phyloP scores from a whole-genome alignment of 805 yeast genomes.

The Pachysolen tannophilus region DNA sequence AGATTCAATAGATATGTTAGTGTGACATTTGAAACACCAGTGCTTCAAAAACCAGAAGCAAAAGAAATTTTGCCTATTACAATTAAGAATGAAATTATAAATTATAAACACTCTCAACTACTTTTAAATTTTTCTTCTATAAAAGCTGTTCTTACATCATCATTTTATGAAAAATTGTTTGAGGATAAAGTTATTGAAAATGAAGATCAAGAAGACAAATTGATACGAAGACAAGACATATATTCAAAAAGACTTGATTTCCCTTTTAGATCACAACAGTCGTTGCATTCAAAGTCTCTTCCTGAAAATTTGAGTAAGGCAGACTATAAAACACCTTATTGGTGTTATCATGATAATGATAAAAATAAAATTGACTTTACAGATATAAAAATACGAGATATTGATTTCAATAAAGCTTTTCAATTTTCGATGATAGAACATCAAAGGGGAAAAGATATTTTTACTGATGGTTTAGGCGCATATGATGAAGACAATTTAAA shows the following conservation, averaged over 20 bases:
- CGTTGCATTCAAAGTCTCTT: background rate
- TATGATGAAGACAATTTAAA: background rate
- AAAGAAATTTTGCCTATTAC: background rate
- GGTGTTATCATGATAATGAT: background rate
- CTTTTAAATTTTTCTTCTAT: slow-evolving; percentile 1
- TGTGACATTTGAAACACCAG: slow-evolving; percentile 3
- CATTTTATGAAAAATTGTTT: background rate
- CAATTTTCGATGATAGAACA: background rate
- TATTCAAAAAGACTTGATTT: background rate
- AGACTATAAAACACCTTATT: slow-evolving; percentile 1
- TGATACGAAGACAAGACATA: no score
- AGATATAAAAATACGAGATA: background rate
- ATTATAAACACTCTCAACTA: background rate
- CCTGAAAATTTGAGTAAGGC: slow-evolving; percentile 4
- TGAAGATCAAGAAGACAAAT: background rate
- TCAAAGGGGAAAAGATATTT: slow-evolving; percentile 3
- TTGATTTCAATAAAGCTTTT: slow-evolving; percentile 4
- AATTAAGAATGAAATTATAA: background rate
- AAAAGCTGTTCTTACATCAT: slow-evolving; percentile 3
- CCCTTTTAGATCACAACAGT: background rate
- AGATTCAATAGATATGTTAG: slow-evolving; percentile 6
- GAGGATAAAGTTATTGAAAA: background rate
- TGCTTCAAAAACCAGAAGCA: background rate
- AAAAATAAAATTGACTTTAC: background rate
- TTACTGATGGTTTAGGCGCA: no score